Conservation (phyloP, 1,284 basidiomycete genomes). For the Irpex lacteus region DNA sequence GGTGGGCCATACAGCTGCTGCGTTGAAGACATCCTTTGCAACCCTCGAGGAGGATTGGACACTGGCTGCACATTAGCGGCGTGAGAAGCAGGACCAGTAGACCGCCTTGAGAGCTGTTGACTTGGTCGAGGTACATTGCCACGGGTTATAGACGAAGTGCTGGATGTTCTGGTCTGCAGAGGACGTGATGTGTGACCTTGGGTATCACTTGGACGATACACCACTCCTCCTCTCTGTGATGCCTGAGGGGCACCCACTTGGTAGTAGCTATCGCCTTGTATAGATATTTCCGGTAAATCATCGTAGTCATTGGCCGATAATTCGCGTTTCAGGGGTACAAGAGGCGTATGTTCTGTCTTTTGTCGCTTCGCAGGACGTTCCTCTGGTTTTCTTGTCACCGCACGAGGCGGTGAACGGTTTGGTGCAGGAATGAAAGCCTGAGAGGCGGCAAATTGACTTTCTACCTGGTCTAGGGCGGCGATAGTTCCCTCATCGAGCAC, state of each 20-base stretch:
- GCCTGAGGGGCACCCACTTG: not conserved
- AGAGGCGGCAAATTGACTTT: conserved; percentile 44
- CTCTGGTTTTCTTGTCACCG: conserved; percentile 10
- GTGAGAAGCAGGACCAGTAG: not conserved
- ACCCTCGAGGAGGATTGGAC: not conserved
- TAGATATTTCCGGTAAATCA: conserved; percentile 57
- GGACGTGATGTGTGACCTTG: not conserved
- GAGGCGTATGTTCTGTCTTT: conserved; percentile 37
- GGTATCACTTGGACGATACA: conserved; percentile 1
- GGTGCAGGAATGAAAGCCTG: conserved; percentile 15
- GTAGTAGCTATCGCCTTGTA: conserved; percentile 6
- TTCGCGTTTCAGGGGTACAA: conserved; percentile 11
- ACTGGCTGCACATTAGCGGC: not conserved
- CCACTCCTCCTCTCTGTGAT: not conserved
- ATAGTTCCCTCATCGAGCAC: conserved; percentile 61
- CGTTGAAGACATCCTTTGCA: not conserved
- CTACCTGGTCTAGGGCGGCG: conserved; percentile 58
- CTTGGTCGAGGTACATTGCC: not conserved
- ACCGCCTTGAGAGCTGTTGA: not conserved
- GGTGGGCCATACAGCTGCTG: not conserved
- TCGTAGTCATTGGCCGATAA: conserved; percentile 38
- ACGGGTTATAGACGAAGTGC: not conserved
- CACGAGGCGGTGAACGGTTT: conserved; percentile 19
- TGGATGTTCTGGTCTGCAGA: not conserved
- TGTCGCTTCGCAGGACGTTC: conserved; percentile 54